These are phyloP conservation scores for Hyaloperonospora brassicae DNA, from an alignment of 352 stramenopile species.

Conservation along the genomic window DNA sequence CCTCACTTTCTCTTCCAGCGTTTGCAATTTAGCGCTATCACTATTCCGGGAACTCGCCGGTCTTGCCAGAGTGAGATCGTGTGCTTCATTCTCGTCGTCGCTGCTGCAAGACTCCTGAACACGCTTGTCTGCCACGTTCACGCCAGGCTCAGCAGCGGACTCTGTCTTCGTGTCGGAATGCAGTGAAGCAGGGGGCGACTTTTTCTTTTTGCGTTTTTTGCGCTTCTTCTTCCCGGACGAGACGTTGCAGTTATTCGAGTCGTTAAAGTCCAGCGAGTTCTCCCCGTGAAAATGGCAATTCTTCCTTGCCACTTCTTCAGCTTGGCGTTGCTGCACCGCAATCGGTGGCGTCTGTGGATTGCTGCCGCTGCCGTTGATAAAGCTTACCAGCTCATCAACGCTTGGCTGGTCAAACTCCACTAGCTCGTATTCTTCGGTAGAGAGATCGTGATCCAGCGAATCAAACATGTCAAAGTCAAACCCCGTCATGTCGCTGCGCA, in stretches of 20 bases:
- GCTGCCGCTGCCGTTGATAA: constrained; percentile 56
- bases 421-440: constrained; percentile 67
- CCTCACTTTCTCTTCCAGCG: constrained; percentile 52
- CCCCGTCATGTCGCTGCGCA: constrained; percentile 46
- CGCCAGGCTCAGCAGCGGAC: constrained; percentile 4
- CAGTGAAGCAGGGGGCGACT: constrained; percentile 24
- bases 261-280: constrained; percentile 21
- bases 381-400: constrained; percentile 73
- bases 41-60: too few species aligned
- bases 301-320: constrained; percentile 15
- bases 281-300: constrained; percentile 25
- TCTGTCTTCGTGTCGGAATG: constrained; percentile 9
- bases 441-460: constrained; percentile 64
- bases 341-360: constrained; percentile 18
- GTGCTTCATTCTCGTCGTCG: constrained; percentile 23
- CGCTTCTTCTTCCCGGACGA: constrained; percentile 48
- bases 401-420: constrained; percentile 79
- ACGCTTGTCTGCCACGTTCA: constrained; percentile 3
- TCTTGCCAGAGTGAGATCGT: constrained; percentile 2
- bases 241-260: constrained; percentile 17
- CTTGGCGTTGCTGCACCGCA: constrained; percentile 23
- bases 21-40: constrained; percentile 11
- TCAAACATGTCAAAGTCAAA: constrained; percentile 81
- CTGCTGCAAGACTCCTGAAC: constrained; percentile 22
- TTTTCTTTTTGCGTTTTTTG: constrained; percentile 74